Percentiles rank a stretch among this genome's conserved stretches.
Evolutionary conservation across 768 basidiomycete species (phyloP).

Genomic region (Lactarius sp.): DNA sequence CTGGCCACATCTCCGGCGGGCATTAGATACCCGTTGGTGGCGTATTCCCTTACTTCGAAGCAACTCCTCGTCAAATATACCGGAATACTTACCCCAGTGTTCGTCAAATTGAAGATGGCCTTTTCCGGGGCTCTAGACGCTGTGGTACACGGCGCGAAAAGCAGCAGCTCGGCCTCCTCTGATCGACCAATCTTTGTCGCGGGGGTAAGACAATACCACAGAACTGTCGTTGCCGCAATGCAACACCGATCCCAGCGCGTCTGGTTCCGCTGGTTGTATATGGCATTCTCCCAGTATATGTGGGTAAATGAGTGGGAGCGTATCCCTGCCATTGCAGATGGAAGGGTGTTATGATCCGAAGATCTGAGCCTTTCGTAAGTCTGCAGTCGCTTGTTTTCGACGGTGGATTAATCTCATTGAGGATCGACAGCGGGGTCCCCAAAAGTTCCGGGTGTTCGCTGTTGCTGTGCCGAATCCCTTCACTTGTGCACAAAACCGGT

Average conservation of each 20-base stretch:
- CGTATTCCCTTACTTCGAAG: constrained; percentile 60
- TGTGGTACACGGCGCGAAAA: constrained; percentile 3
- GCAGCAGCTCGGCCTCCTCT: constrained; percentile 9
- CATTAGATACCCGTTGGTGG: constrained; percentile 26
- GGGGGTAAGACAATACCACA: constrained; percentile 49
- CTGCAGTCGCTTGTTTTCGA: neutral
- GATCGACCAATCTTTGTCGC: constrained; percentile 49
- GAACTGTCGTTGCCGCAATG: constrained; percentile 62
- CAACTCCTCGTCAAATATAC: constrained; percentile 57
- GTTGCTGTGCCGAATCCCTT: neutral
- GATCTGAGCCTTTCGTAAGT: neutral
- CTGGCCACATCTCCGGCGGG: constrained; percentile 25
- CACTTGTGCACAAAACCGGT: too few species aligned
- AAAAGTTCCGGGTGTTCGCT: neutral
- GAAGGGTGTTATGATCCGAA: neutral
- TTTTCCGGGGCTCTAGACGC: constrained; percentile 11
- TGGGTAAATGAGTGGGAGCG: constrained; percentile 86
- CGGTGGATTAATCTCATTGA: neutral
- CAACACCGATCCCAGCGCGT: constrained; percentile 71
- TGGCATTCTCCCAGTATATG: constrained; percentile 80
- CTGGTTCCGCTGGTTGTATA: constrained; percentile 88
- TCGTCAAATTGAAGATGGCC: constrained; percentile 45
- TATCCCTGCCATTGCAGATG: constrained; percentile 31
- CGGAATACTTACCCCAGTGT: constrained; percentile 46
- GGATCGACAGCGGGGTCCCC: neutral